Evolutionary conservation across 2,329 filamentous ascomycete species (phyloP).

Genomic region (Talaromyces atroroseus): DNA sequence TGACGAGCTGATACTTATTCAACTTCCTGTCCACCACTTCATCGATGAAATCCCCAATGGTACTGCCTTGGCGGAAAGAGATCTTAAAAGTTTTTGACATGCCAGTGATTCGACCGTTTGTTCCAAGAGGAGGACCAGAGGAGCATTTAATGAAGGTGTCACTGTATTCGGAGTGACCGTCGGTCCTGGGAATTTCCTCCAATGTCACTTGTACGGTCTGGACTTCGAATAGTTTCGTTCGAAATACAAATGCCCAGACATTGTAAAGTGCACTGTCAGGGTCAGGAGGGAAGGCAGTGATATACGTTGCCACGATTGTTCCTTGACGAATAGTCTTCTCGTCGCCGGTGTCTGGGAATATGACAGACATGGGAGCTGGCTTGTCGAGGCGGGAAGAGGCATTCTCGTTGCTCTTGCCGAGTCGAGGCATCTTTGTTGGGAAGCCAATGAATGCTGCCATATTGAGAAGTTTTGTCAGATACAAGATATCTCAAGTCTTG

Average conservation of each 20-base stretch:
- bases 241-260: neutral
- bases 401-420: neutral
- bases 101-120: neutral
- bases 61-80: neutral
- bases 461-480: neutral
- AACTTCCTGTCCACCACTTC: slow-evolving; percentile 1
- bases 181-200: neutral
- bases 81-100: slow-evolving; percentile 7
- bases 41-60: slow-evolving; percentile 5
- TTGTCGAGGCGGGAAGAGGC: neutral
- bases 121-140: neutral
- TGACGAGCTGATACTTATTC: slow-evolving; percentile 1
- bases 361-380: neutral
- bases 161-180: neutral
- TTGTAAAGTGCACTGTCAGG: neutral
- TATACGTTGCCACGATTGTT: neutral
- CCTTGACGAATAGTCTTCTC: neutral
- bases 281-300: neutral
- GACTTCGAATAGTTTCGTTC: neutral
- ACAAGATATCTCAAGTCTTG: neutral
- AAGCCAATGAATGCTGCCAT: neutral
- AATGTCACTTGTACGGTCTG: neutral
- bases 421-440: neutral
- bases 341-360: neutral
- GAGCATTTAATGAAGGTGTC: neutral